A percentile compares a stretch with the other conserved stretches of the same genome.
These are phyloP conservation scores for Artomyces pyxidatus DNA, from an alignment of 768 basidiomycete species.

Conservation along the genomic window DNA sequence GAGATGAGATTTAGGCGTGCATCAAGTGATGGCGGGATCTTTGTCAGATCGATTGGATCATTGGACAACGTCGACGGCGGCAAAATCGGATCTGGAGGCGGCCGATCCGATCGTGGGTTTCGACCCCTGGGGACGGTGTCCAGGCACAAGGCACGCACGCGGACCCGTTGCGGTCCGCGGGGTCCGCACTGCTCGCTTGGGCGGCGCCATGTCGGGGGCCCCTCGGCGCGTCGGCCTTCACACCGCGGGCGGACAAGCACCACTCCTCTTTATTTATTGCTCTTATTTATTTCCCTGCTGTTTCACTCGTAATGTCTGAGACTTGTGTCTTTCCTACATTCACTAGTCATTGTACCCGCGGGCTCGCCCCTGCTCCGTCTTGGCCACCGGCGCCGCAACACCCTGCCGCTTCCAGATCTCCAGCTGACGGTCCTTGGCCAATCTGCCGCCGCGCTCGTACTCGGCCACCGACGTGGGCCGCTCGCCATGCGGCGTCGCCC, in stretches of 20 bases:
- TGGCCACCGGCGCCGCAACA: slow-evolving; percentile 27
- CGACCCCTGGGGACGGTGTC: too few species aligned
- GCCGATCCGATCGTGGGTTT: background rate
- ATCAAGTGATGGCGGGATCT: too few species aligned
- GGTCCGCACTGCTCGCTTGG: too few species aligned
- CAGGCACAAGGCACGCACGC: background rate
- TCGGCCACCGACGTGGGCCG: slow-evolving; percentile 67
- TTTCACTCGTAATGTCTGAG: background rate
- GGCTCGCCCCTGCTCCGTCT: slow-evolving; percentile 27
- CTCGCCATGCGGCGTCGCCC: slow-evolving; percentile 78
- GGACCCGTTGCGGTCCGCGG: background rate
- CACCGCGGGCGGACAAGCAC: too few species aligned
- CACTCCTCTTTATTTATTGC: background rate
- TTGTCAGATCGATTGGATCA: background rate
- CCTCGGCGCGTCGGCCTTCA: too few species aligned
- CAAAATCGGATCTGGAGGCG: background rate
- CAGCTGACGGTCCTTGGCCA: slow-evolving; percentile 64
- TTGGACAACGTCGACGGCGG: too few species aligned
- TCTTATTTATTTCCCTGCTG: background rate
- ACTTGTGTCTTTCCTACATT: background rate
- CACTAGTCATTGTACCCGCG: slow-evolving; percentile 54
- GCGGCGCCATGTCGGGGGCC: too few species aligned
- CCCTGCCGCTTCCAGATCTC: slow-evolving; percentile 69
- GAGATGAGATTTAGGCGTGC: background rate
- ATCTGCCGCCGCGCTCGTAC: slow-evolving; percentile 61